Base-by-base conservation (phyloP, 75 land plant genomes). In the Pinus tabuliformis region DNA sequence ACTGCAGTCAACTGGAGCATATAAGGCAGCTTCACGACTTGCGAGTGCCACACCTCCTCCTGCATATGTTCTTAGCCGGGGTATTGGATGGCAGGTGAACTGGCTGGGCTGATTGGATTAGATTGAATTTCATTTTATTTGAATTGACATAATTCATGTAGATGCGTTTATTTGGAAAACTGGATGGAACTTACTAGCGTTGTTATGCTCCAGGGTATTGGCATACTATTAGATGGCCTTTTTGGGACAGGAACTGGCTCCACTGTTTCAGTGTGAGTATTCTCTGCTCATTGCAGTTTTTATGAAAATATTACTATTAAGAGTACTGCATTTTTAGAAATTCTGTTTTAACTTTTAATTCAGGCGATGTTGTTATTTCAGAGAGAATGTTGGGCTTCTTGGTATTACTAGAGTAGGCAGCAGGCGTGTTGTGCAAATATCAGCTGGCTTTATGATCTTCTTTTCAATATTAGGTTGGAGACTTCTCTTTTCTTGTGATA, bases 361-460 rank as follows among this genome's bases (percentile, higher is more conserved):
- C 49, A 30, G 52, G 11, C 14, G 54, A 45, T 5, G 45, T 17
- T 30, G 57, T 30, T 78, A 65, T 83, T 83, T 33, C 90, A 97
- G 98, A 75, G 98, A 97, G 80, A 94, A 94, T 92, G 91, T 93
- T 13, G 97, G 97, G n/a, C 91, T 94, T 36, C 90, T 94, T 58
- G 97, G 97, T 64, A 79, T 94, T 18, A 94, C 92, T 49, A 83
- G 95, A 73, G 97, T 94, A 75, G 92, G 97, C 56, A 94, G 97
- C 78, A 87, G 97, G 0, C 83, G 94, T 64, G 93, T 91, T 61
- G 88, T 90, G 57, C 95, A 94, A 76, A 88, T 94, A 24, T 91
- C 97, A 63, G 89, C 95, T 63, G 90, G 83, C 28, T 94, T 94
- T 78, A 94, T 94, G 97, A 89, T 94, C 58, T 89, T 94, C 84